Percentiles rank a stretch among this genome's conserved stretches.
phyloP scores from a whole-genome alignment of 192 early-diverging fungal species.

The Coemansia sp. region DNA sequence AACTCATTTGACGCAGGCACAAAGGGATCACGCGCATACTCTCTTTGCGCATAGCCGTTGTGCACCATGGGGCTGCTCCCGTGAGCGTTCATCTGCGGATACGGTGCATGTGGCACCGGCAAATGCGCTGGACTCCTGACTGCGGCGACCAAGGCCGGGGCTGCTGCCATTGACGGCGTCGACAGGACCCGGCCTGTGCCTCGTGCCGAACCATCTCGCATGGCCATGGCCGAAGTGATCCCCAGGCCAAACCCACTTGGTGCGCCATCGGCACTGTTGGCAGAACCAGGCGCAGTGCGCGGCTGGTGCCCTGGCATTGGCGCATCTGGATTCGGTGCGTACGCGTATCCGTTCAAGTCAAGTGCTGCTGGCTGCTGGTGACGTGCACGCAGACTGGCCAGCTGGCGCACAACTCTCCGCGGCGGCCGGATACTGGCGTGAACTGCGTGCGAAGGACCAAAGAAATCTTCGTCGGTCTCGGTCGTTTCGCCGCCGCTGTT shows the following conservation, averaged over 20 bases:
- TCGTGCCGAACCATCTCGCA: conserved; percentile 1
- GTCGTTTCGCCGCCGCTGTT: conserved; percentile 40
- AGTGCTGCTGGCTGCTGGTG: conserved; percentile 21
- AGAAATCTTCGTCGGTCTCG: conserved; percentile 53
- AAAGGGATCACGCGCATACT: conserved; percentile 22
- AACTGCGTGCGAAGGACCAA: conserved; percentile 24
- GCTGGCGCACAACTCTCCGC: conserved; percentile 35
- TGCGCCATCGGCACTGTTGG: background rate
- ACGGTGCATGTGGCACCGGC: background rate
- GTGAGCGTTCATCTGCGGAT: background rate
- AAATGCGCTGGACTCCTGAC: background rate
- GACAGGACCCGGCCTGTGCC: conserved; percentile 22
- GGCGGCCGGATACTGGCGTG: conserved; percentile 43
- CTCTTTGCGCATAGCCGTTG: background rate
- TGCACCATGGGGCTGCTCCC: conserved; percentile 8
- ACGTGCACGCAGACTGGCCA: conserved; percentile 36
- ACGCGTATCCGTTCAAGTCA: conserved; percentile 13
- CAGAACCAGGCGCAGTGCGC: conserved; percentile 23
- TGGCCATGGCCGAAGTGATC: conserved; percentile 15
- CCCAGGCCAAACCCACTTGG: conserved; percentile 29
- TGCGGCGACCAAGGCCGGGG: conserved; percentile 4
- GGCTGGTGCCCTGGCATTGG: conserved; percentile 4
- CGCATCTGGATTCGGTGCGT: background rate
- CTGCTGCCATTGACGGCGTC: conserved; percentile 26
- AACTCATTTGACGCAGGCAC: conserved; percentile 29